Evolutionary conservation across 176 grass and related monocot genomes (phyloP).

Genomic region (Cenchrus fungigraminus): DNA sequence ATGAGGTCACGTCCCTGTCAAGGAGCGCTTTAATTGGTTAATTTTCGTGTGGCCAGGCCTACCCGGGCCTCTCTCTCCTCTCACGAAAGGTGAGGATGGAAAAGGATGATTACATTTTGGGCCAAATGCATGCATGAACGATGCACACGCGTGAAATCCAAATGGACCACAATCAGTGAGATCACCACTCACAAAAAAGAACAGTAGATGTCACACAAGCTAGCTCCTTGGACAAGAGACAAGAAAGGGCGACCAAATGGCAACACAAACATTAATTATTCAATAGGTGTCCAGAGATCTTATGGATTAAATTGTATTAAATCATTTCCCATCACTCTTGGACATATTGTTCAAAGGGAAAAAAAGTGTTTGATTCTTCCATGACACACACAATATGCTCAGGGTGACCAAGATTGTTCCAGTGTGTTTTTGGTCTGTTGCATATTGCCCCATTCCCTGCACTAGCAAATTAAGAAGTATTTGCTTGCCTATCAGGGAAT

Average conservation of each 20-base stretch:
- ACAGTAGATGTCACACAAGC: background rate
- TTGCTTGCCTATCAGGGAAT: constrained; percentile 25
- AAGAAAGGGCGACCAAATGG: background rate
- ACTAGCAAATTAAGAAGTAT: constrained; percentile 34
- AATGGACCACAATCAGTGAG: constrained; percentile 25
- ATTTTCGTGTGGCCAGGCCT: background rate
- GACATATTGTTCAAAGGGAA: background rate
- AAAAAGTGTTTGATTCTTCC: background rate
- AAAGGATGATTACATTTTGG: background rate
- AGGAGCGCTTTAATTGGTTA: constrained; percentile 7
- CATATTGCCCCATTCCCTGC: background rate
- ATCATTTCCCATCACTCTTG: background rate
- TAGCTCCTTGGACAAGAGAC: constrained; percentile 16
- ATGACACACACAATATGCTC: constrained; percentile 4
- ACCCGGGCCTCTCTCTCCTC: background rate
- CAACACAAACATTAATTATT: background rate
- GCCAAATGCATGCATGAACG: background rate
- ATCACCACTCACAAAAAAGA: constrained; percentile 1
- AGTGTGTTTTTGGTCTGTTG: constrained; percentile 4
- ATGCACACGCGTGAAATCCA: background rate
- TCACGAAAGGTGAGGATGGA: background rate
- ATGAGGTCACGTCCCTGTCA: constrained; percentile 30
- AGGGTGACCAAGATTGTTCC: constrained; percentile 14
- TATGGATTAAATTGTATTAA: background rate
- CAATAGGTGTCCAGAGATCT: background rate